Base-by-base conservation (phyloP, 140 eudicot species). In the Cichorium intybus region DNA sequence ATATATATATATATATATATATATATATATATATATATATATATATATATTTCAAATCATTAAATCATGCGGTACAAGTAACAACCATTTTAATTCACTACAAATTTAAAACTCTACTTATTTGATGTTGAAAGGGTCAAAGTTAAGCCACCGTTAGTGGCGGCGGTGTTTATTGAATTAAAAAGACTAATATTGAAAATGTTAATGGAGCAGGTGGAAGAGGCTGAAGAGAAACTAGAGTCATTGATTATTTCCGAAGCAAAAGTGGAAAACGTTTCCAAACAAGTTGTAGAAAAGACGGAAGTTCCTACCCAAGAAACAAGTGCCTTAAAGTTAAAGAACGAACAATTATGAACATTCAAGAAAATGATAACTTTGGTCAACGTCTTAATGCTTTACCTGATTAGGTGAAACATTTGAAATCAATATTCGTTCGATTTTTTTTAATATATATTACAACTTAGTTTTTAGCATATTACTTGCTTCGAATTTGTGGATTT, bases 181-280 rank as follows among this genome's bases (percentile, higher is more conserved):
- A 43, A 43, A 43, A 43, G 0, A 15, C 3, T 5, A 2, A 35
- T 22, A 6, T 48, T 11, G 45, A 41, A 28, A 12, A 4, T 15
- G 47, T 21, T 59, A 60, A 74, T 59, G 79, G 72, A 56, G 66
- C 81, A 84, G 90, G 64, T 77, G 6, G 86, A 84, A 78, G 86
- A 77, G 71, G 74, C 46, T 34, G 86, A 70, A 54, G 80, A 84
- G n/a, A 58, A 74, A 64, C 65, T 80, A 24, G 90, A 80, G 23
- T 62, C 85, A 0, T 29, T 60, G 31, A 63, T 76, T 37, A 12
- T 58, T 22, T 23, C 51, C 0, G 69, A 57, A 66, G 63, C 56
- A 7, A 66, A 66, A 66, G 49, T 15, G 10, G 12, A 39, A 26
- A 61, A 66, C 23, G 53, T n/a, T 58, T 45, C 56, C 62, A 57